Percentiles rank a stretch among this genome's conserved stretches.
These are phyloP conservation scores for Apiotrichum brassicae DNA, from an alignment of 1,284 basidiomycete species.

Conservation along the genomic window DNA sequence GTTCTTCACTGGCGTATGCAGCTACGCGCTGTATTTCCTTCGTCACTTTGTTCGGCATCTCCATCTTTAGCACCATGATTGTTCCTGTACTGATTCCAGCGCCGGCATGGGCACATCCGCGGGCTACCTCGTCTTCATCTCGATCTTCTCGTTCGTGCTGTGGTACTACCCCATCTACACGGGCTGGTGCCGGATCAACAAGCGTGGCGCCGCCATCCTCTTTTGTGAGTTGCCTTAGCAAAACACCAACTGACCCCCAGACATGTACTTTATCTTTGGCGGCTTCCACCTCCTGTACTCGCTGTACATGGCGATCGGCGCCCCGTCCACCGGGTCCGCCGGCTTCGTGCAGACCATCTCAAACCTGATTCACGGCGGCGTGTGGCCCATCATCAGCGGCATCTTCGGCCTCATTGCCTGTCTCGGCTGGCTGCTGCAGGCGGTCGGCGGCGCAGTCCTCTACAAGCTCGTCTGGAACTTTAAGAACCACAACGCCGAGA, in stretches of 20 bases:
- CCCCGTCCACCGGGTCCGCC: slow-evolving; percentile 82
- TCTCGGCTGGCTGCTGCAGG: slow-evolving; percentile 81
- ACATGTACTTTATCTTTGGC: slow-evolving; percentile 89
- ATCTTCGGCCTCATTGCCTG: slow-evolving; percentile 74
- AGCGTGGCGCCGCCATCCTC: slow-evolving; percentile 44
- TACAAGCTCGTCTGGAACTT: slow-evolving; percentile 47
- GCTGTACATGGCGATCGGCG: slow-evolving; percentile 78
- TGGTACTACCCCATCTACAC: slow-evolving; percentile 97
- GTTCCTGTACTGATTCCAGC: slow-evolving; percentile 21
- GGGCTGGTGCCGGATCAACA: slow-evolving; percentile 83
- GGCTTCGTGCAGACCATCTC: slow-evolving; percentile 90
- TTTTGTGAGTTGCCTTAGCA: slow-evolving; percentile 45
- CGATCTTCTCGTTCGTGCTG: slow-evolving; percentile 71
- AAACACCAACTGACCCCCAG: slow-evolving; percentile 48
- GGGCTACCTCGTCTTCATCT: slow-evolving; percentile 71
- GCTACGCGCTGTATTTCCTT: no score
- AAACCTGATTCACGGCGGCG: slow-evolving; percentile 58
- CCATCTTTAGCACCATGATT: no score
- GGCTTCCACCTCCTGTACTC: slow-evolving; percentile 90
- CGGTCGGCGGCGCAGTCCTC: slow-evolving; percentile 39
- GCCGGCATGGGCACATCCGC: slow-evolving; percentile 27
- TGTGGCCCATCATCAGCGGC: slow-evolving; percentile 69
- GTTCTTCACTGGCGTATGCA: no score
- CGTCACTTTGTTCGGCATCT: no score
- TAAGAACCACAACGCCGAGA: slow-evolving; percentile 45